Conservation (phyloP, 805 yeast genomes). For the Candida ortonii region DNA sequence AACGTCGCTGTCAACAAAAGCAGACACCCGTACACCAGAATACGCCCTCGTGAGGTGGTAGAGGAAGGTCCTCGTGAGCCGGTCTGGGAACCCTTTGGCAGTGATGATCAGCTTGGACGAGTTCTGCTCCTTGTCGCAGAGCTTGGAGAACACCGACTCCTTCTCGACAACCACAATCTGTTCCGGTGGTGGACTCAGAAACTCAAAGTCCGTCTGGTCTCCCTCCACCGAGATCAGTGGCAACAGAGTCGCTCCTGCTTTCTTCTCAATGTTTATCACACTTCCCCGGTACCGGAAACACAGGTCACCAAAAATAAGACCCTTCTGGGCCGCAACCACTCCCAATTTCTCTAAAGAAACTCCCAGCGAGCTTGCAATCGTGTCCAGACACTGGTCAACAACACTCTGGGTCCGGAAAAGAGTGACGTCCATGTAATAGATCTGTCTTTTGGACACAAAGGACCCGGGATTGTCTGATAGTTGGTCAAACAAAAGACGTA, state of each 20-base stretch:
- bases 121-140: conserved; percentile 19
- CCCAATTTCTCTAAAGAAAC: conserved; percentile 39
- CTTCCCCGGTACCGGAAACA: conserved; percentile 16
- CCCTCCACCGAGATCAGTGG: conserved; percentile 37
- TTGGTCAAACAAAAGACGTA: conserved; percentile 21
- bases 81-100: conserved; percentile 69
- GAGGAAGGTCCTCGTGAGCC: conserved; percentile 45
- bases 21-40: conserved; percentile 36
- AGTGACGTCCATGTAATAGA: conserved; percentile 56
- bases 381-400: conserved; percentile 40
- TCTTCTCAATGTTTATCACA: conserved; percentile 11
- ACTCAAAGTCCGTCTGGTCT: conserved; percentile 16
- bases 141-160: conserved; percentile 45
- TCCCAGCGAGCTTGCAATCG: conserved; percentile 37
- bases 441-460: conserved; percentile 49
- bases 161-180: conserved; percentile 48
- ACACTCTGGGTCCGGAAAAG: conserved; percentile 44
- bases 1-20: conserved; percentile 62
- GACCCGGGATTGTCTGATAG: conserved; percentile 3
- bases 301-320: conserved; percentile 46
- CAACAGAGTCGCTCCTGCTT: conserved; percentile 30
- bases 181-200: conserved; percentile 16
- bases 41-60: conserved; percentile 24
- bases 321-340: conserved; percentile 55
- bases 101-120: conserved; percentile 42